Percentiles rank a stretch among this genome's conserved stretches.
Evolutionary conservation across 441 rosid genomes (phyloP).

Genomic region (Macaranga tanarius): DNA sequence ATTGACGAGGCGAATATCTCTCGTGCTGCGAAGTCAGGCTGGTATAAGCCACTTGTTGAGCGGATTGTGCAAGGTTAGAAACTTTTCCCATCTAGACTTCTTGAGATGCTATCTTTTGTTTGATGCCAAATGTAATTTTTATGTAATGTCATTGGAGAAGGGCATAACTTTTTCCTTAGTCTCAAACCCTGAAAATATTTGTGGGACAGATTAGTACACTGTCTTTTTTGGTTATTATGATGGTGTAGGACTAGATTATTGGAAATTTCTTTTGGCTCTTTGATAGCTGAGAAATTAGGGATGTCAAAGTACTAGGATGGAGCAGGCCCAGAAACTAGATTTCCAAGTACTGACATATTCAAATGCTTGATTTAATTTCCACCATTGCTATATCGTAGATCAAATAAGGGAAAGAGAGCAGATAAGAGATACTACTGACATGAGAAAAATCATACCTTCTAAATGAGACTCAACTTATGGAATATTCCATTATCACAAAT

Average conservation of each 20-base stretch:
- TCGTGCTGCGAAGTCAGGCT: conserved; percentile 57
- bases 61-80: conserved; percentile 50
- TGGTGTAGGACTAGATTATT: neutral
- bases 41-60: conserved; percentile 62
- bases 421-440: neutral
- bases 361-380: neutral
- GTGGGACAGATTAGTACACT: neutral
- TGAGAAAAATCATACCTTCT: neutral
- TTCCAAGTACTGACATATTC: neutral
- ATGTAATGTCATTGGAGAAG: conserved; percentile 2
- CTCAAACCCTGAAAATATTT: neutral
- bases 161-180: neutral
- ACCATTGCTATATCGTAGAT: neutral
- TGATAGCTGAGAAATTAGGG: neutral
- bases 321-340: neutral
- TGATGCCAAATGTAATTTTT: neutral
- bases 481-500: neutral
- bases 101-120: conserved; percentile 1
- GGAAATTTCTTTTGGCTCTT: neutral
- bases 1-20: conserved; percentile 52
- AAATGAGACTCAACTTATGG: neutral
- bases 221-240: neutral
- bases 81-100: conserved; percentile 17
- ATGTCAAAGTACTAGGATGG: neutral
- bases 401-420: neutral